Conservation (phyloP, 768 basidiomycete species). For the Leucosporidium creatinivorum region DNA sequence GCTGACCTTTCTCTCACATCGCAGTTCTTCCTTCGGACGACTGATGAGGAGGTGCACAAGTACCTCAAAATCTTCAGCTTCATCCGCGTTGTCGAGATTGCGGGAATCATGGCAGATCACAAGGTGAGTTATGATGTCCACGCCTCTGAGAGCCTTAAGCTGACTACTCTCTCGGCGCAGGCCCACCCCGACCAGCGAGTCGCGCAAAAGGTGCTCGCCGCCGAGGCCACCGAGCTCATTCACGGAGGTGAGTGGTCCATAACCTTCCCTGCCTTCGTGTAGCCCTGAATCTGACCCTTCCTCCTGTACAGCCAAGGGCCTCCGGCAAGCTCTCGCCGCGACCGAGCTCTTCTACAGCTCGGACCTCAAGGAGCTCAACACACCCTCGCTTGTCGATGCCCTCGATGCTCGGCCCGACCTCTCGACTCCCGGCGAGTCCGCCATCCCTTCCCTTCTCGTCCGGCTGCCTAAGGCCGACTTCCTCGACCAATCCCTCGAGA, state of each 20-base stretch:
- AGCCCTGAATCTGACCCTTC: neutral
- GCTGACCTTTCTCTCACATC: neutral
- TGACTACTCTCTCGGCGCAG: neutral
- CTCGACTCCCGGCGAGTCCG: neutral
- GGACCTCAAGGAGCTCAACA: slow-evolving; percentile 7
- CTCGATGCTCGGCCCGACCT: slow-evolving; percentile 11
- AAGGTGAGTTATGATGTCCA: slow-evolving; percentile 43
- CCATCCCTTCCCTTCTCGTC: slow-evolving; percentile 17
- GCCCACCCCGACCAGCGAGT: slow-evolving; percentile 44
- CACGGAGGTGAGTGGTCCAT: slow-evolving; percentile 51
- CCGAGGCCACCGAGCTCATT: slow-evolving; percentile 56
- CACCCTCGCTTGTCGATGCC: slow-evolving; percentile 3
- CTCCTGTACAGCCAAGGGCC: slow-evolving; percentile 13
- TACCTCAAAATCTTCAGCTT: slow-evolving; percentile 80
- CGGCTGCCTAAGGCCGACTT: neutral
- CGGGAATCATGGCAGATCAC: slow-evolving; percentile 55
- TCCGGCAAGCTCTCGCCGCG: slow-evolving; percentile 27
- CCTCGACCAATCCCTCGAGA: slow-evolving; percentile 15
- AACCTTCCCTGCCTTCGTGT: neutral
- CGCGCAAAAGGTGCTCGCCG: slow-evolving; percentile 53
- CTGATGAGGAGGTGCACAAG: slow-evolving; percentile 69
- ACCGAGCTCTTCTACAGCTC: slow-evolving; percentile 23
- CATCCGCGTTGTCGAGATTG: slow-evolving; percentile 55
- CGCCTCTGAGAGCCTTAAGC: neutral
- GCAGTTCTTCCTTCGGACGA: slow-evolving; percentile 80